Conservation (phyloP, 164 flowering plant genomes). For the Taxillus chinensis region DNA sequence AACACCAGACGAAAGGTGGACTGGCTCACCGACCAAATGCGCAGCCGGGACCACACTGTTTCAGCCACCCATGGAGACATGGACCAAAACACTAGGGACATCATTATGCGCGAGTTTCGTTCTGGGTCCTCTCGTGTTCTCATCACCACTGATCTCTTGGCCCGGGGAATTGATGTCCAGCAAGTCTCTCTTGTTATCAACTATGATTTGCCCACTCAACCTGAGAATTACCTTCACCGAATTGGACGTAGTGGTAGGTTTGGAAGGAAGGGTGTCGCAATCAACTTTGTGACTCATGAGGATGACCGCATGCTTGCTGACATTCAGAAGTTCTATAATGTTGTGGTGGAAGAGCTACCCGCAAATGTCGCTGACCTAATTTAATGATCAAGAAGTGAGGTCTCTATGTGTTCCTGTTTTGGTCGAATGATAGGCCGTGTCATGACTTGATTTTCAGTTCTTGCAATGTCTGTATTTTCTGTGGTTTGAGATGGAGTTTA, state of each 20-base stretch:
- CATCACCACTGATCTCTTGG: constrained; percentile 5
- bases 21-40: constrained; percentile 2
- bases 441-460: too few relatives aligned
- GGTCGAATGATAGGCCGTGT: too few relatives aligned
- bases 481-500: too few relatives aligned
- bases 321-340: constrained; percentile 4
- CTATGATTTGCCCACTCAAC: constrained; percentile 2
- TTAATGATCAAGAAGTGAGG: not conserved
- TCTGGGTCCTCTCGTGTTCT: constrained; percentile 3
- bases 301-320: constrained; percentile 1
- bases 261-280: constrained; percentile 5
- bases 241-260: constrained; percentile 4
- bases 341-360: constrained; percentile 2
- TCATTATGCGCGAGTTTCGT: constrained; percentile 1
- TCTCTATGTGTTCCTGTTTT: too few relatives aligned
- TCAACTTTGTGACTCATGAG: not conserved
- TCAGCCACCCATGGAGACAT: constrained; percentile 5
- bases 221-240: constrained; percentile 2
- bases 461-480: too few relatives aligned
- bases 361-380: not conserved
- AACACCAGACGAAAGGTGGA: constrained; percentile 6
- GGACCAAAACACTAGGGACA: constrained; percentile 2
- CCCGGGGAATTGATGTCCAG: constrained; percentile 5
- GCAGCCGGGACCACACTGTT: not conserved
- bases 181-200: constrained; percentile 4